These are phyloP conservation scores for Phytopythium sindhum DNA, from an alignment of 352 stramenopile species.

Conservation along the genomic window DNA sequence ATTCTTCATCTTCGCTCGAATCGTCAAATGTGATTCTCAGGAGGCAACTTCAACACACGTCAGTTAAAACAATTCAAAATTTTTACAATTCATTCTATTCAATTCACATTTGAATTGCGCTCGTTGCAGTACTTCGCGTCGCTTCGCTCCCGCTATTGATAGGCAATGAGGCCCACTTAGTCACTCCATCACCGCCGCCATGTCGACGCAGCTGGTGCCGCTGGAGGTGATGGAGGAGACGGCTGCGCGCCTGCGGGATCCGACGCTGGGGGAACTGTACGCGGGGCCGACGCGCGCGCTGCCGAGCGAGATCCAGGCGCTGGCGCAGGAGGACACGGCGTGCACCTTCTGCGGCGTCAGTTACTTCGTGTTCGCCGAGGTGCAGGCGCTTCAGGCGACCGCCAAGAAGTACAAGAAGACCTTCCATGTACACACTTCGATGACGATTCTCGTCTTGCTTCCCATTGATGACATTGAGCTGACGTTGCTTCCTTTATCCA, in stretches of 20 bases:
- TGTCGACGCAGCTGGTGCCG: background rate
- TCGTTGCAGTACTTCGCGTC: too few species aligned
- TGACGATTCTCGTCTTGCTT: background rate
- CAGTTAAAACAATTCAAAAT: too few species aligned
- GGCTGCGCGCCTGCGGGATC: slow-evolving; percentile 44
- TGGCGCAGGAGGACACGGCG: slow-evolving; percentile 64
- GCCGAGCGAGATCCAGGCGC: slow-evolving; percentile 62
- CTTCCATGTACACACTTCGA: slow-evolving; percentile 42
- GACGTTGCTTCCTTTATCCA: background rate
- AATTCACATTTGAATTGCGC: background rate
- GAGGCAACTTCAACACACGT: background rate
- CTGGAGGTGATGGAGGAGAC: background rate
- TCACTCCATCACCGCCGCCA: background rate
- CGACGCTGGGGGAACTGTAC: slow-evolving; percentile 71
- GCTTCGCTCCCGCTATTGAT: too few species aligned
- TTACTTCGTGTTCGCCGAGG: slow-evolving; percentile 85
- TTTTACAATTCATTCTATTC: background rate
- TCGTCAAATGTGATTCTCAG: background rate
- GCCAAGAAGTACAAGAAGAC: slow-evolving; percentile 71
- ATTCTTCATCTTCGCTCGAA: background rate
- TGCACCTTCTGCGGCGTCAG: slow-evolving; percentile 85
- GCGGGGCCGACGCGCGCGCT: slow-evolving; percentile 54
- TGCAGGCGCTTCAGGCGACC: slow-evolving; percentile 67
- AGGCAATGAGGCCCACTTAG: too few species aligned
- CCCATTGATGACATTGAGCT: background rate